These are phyloP conservation scores for Ceratobasidium theobromae DNA, from an alignment of 1,284 basidiomycete genomes.

Conservation along the genomic window DNA sequence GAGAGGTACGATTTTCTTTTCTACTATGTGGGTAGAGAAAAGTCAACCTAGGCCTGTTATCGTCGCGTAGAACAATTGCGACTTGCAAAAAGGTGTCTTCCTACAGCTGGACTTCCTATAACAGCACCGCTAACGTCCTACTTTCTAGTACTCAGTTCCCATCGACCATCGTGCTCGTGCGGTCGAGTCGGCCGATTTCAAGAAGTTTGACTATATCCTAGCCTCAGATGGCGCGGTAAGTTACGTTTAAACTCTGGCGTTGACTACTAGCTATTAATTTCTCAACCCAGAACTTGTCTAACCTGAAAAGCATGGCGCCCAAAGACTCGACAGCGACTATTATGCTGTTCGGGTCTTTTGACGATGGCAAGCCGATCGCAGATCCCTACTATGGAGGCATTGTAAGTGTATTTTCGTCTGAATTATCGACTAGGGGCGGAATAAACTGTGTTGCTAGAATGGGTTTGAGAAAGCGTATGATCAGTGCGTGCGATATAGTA, in stretches of 20 bases:
- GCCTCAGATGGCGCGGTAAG: conserved; percentile 56
- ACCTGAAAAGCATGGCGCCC: conserved; percentile 59
- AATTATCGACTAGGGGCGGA: background rate
- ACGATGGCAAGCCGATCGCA: conserved; percentile 61
- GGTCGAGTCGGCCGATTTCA: conserved; percentile 60
- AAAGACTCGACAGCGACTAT: conserved; percentile 58
- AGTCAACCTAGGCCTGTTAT: background rate
- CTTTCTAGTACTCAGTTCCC: conserved; percentile 56
- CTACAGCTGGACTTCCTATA: background rate
- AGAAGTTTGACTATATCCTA: conserved; percentile 66
- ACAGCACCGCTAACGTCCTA: background rate
- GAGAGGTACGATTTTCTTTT: conserved; percentile 52
- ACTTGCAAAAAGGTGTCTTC: conserved; percentile 60
- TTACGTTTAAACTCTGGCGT: too few relatives aligned
- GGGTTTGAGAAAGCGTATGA: conserved; percentile 56
- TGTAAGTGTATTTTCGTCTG: conserved; percentile 46
- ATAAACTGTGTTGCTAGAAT: conserved; percentile 47
- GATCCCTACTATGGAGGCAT: conserved; percentile 76
- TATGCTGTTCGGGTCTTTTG: conserved; percentile 72
- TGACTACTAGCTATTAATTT: too few relatives aligned
- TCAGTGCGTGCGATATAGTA: conserved; percentile 64
- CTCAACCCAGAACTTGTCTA: conserved; percentile 63
- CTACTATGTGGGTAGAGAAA: background rate
- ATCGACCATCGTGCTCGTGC: conserved; percentile 63
- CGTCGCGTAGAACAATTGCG: conserved; percentile 59